These are phyloP conservation scores for Solanum appendiculatum DNA, from an alignment of 257 asterid species.

Conservation along the genomic window DNA sequence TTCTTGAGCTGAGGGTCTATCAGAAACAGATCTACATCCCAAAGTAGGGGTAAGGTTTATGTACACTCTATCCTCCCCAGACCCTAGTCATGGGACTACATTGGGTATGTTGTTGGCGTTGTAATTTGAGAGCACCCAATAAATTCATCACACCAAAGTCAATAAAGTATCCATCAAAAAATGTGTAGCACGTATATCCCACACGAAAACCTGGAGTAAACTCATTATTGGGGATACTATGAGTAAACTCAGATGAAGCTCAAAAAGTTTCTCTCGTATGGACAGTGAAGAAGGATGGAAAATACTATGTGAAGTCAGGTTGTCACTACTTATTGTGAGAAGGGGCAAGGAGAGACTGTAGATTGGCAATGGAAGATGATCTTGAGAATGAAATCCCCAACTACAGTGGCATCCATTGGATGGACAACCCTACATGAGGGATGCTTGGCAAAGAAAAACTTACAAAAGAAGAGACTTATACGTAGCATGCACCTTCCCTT, in stretches of 20 bases:
- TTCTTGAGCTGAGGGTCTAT: neutral
- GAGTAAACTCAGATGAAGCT: neutral
- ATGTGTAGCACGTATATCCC: neutral
- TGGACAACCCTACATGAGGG: too few relatives aligned
- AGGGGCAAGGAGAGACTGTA: neutral
- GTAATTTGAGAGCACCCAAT: neutral
- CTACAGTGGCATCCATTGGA: neutral
- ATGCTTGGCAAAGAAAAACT: too few relatives aligned
- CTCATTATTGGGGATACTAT: neutral
- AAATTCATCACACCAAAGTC: neutral
- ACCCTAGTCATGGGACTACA: neutral
- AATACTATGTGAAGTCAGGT: neutral
- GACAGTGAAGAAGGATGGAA: neutral
- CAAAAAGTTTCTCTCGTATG: neutral
- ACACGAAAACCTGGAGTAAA: neutral
- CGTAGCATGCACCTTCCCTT: neutral
- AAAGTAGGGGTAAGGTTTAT: neutral
- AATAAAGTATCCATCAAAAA: neutral
- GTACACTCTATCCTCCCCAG: neutral
- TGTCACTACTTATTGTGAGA: neutral
- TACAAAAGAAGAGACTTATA: too few relatives aligned
- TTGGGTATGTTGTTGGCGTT: neutral
- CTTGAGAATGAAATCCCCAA: neutral
- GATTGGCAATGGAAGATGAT: neutral
- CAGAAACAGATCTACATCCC: too few relatives aligned